Evolutionary conservation across 2,329 filamentous ascomycete genomes (phyloP), one percentile per base, ranked within the genome.

Genomic region (Truncatella angustata): DNA sequence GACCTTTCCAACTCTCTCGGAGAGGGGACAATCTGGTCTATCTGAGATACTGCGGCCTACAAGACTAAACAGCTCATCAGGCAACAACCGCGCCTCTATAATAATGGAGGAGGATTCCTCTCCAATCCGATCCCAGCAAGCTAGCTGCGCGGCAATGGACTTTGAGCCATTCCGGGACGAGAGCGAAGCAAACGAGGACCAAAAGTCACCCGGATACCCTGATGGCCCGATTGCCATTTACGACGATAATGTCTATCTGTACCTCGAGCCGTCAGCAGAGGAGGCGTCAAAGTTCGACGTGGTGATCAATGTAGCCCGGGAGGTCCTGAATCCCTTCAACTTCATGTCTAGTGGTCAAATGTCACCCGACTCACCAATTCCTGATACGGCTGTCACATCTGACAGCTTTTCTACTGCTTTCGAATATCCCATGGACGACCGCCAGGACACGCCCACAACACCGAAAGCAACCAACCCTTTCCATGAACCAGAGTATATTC

Each of bases 141-240:
- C 84, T n/a, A 82, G 79, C 54, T 74, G 82, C 51, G 74, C 75
- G 7, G 77, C 76, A 10, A 79, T 81, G 60, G 80, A 82, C 48
- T 76, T 79, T 20, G 84, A 87, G 60, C 78, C 82, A 4, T 84
- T 78, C 58, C 84, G 47, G 23, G 78, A 76, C 47, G 84, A 88
- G 54, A 81, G 81, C n/a, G 82, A 86, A 60, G 86, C 87, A 58
- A 87, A 88, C 61, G 87, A 90, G 66, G 87, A 91, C 60, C 84
- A 88, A 53, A 92, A 92, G 71, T 88, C 88, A 0, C 88, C 89
- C 14, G 88, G 88, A 1, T 95, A 95, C 64, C 90, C 90, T 0
- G 82, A 91, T 58, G 90, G 90, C 0, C 90, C 90, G 1, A 87
- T 93, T 50, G 85, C 88, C 59, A 92, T 95, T 47, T 92, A 93